A percentile compares a stretch with the other conserved stretches of the same genome.
phyloP scores from a whole-genome alignment of 352 stramenopile genomes.

The Pythium sukuiense region DNA sequence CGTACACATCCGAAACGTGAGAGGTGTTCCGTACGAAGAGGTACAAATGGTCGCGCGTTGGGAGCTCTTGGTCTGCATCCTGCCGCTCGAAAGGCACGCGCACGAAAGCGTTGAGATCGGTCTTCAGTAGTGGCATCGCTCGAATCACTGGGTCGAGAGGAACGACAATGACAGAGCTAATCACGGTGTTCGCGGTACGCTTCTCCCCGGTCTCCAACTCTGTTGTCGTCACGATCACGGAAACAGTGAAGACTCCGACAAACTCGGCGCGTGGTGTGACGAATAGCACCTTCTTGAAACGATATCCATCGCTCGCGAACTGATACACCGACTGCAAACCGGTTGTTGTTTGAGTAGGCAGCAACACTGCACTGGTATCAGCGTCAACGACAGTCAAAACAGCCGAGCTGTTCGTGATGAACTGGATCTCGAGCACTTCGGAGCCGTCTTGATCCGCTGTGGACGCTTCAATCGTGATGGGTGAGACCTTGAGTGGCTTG shows the following conservation, averaged over 20 bases:
- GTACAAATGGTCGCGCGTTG: conserved; percentile 37
- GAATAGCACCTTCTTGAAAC: conserved; percentile 24
- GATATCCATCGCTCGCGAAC: conserved; percentile 18
- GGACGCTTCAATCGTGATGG: conserved; percentile 9
- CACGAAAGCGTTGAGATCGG: conserved; percentile 34
- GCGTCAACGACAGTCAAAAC: conserved; percentile 12
- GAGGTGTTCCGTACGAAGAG: conserved; percentile 40
- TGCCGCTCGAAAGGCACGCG: conserved; percentile 41
- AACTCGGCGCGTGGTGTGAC: conserved; percentile 42
- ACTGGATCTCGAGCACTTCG: conserved; percentile 12
- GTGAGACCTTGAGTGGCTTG: conserved; percentile 10
- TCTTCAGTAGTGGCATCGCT: conserved; percentile 8
- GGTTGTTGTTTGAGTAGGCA: not conserved
- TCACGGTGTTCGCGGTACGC: not conserved
- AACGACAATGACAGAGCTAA: conserved; percentile 33
- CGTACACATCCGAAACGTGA: conserved; percentile 40
- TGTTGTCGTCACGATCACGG: conserved; percentile 35
- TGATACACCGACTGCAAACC: conserved; percentile 5
- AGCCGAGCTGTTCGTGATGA: conserved; percentile 13
- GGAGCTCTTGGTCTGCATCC: conserved; percentile 35
- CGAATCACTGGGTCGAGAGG: conserved; percentile 25
- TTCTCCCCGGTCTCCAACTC: conserved; percentile 39
- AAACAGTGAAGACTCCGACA: conserved; percentile 41
- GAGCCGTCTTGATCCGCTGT: conserved; percentile 22
- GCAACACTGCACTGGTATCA: not conserved